Percentiles rank a stretch among this genome's conserved stretches.
Evolutionary conservation across 2,329 filamentous ascomycete genomes (phyloP).

Genomic region (Rasamsonia emersonii): DNA sequence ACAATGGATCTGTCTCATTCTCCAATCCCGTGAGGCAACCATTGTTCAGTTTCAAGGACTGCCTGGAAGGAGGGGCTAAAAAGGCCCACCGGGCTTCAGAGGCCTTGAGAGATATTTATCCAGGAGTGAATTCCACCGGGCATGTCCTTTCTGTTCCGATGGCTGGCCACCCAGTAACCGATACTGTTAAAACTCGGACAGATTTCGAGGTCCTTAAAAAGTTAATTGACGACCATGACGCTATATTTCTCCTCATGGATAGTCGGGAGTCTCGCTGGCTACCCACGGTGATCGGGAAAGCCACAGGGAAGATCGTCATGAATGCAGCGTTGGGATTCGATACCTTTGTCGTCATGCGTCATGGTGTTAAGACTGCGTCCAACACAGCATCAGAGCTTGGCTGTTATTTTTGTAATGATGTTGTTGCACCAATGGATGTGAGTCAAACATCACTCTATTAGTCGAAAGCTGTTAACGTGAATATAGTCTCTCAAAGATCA

Average conservation of each 20-base stretch:
- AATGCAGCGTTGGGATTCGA: constrained; percentile 96
- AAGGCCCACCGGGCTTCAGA: constrained; percentile 78
- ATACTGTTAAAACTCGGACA: constrained; percentile 58
- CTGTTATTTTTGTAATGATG: constrained; percentile 98
- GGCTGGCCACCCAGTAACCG: constrained; percentile 80
- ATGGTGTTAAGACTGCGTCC: constrained; percentile 58
- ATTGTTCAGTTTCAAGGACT: constrained; percentile 84
- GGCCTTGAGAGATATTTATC: constrained; percentile 77
- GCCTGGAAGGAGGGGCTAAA: constrained; percentile 69
- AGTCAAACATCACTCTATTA: too few relatives aligned
- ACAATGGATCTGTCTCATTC: constrained; percentile 87
- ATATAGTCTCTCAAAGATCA: constrained; percentile 80
- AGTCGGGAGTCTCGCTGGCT: constrained; percentile 91
- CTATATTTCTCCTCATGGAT: constrained; percentile 94
- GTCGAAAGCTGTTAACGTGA: constrained; percentile 1
- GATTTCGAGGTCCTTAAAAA: constrained; percentile 69
- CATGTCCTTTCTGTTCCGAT: constrained; percentile 84
- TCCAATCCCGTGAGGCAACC: constrained; percentile 95
- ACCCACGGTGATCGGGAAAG: constrained; percentile 92
- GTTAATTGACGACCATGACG: constrained; percentile 79
- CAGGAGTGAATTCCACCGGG: constrained; percentile 73
- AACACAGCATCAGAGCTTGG: constrained; percentile 62
- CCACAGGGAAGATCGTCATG: constrained; percentile 86
- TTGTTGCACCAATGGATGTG: constrained; percentile 88
- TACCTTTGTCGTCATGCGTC: constrained; percentile 93